These are phyloP conservation scores for Carex myosuroides DNA, from an alignment of 176 grass and related monocot species.

Conservation along the genomic window DNA sequence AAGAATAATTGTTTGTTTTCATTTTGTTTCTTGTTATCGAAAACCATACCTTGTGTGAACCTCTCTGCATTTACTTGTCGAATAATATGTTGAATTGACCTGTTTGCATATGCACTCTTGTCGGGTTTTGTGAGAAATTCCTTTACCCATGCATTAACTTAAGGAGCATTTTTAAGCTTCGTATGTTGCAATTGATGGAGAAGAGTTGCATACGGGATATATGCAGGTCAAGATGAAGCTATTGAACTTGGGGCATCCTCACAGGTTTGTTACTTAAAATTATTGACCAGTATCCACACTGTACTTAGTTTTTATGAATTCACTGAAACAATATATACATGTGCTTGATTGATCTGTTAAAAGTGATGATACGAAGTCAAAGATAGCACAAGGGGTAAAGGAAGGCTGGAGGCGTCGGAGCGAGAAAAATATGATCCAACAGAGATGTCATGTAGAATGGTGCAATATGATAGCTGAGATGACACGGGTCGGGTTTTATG, in stretches of 20 bases:
- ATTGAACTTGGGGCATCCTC: constrained; percentile 39
- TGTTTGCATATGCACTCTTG: neutral
- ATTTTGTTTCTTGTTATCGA: neutral
- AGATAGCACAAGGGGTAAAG: constrained; percentile 62
- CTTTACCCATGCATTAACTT: neutral
- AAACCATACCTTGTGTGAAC: neutral
- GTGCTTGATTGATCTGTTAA: constrained; percentile 20
- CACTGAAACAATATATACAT: neutral
- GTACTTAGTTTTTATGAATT: neutral
- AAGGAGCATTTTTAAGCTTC: neutral
- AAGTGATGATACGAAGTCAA: constrained; percentile 69
- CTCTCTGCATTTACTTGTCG: neutral
- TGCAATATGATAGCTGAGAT: constrained; percentile 63
- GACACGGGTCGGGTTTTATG: constrained; percentile 53
- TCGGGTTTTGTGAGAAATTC: neutral
- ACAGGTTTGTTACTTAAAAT: neutral
- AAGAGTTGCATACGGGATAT: constrained; percentile 3
- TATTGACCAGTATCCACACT: neutral
- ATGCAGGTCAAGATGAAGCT: constrained; percentile 90
- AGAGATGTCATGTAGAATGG: constrained; percentile 73
- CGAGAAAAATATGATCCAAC: constrained; percentile 52
- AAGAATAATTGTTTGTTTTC: constrained; percentile 42
- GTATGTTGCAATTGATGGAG: constrained; percentile 8
- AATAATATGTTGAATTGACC: neutral
- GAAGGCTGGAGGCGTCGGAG: constrained; percentile 57